These are phyloP conservation scores for Cicer arietinum DNA, from an alignment of 306 rosid species.

Conservation along the genomic window DNA sequence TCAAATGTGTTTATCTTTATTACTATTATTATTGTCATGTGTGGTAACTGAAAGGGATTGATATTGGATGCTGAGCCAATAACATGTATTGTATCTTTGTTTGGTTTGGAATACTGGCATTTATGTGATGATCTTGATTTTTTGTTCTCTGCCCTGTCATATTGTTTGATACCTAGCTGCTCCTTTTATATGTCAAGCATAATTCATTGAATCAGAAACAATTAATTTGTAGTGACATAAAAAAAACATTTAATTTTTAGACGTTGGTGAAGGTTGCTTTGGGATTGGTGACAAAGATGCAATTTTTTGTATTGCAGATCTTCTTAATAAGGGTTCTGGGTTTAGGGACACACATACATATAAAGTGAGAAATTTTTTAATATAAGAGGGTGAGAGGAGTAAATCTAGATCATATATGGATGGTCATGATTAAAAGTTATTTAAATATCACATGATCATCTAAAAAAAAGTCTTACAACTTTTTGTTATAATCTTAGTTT, in stretches of 20 bases:
- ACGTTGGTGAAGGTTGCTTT: slow-evolving; percentile 7
- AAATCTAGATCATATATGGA: too few species aligned
- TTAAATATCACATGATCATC: too few species aligned
- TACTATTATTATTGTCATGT: slow-evolving; percentile 13
- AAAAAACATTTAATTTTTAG: background rate
- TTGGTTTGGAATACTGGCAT: slow-evolving; percentile 39
- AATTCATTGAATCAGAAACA: slow-evolving; percentile 1
- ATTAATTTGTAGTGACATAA: background rate
- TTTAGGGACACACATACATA: background rate
- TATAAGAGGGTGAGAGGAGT: too few species aligned
- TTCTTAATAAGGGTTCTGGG: background rate
- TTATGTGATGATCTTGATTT: slow-evolving; percentile 23
- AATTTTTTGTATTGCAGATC: background rate
- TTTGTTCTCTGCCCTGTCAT: slow-evolving; percentile 19
- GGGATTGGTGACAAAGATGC: slow-evolving; percentile 11
- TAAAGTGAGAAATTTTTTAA: too few species aligned
- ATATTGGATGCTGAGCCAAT: slow-evolving; percentile 35
- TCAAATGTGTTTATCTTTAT: background rate
- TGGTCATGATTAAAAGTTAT: too few species aligned
- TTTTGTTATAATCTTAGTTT: too few species aligned
- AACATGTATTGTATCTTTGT: slow-evolving; percentile 25
- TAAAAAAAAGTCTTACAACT: too few species aligned
- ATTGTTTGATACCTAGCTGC: background rate
- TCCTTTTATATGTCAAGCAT: background rate
- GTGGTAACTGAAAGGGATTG: slow-evolving; percentile 25